A percentile compares a stretch with the other conserved stretches of the same genome.
These are phyloP conservation scores for Salix koriyanagi DNA, from an alignment of 345 rosid genomes.

Conservation along the genomic window DNA sequence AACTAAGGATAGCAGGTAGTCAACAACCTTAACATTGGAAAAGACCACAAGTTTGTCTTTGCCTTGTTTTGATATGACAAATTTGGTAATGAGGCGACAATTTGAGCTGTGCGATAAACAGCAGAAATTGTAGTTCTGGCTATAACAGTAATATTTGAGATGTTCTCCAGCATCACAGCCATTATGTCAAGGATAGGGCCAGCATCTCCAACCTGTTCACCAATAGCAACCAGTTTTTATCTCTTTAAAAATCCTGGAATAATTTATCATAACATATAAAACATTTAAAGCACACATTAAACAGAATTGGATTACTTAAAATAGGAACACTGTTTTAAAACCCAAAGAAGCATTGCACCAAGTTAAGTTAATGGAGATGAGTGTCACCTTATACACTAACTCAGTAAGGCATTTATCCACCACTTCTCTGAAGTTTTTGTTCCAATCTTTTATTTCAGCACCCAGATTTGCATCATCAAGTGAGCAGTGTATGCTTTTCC, in stretches of 20 bases:
- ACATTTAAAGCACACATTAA: neutral
- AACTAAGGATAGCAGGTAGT: slow-evolving; percentile 5
- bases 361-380: slow-evolving; percentile 8
- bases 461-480: slow-evolving; percentile 65
- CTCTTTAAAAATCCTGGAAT: slow-evolving; percentile 3
- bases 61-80: slow-evolving; percentile 79
- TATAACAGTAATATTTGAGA: slow-evolving; percentile 63
- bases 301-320: neutral
- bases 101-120: slow-evolving; percentile 92
- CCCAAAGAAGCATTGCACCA: slow-evolving; percentile 3
- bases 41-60: slow-evolving; percentile 9
- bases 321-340: slow-evolving; percentile 7
- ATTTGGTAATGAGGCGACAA: slow-evolving; percentile 82
- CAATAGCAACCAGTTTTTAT: slow-evolving; percentile 18
- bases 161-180: slow-evolving; percentile 90
- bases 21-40: slow-evolving; percentile 2
- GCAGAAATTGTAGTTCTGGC: slow-evolving; percentile 72
- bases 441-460: slow-evolving; percentile 53
- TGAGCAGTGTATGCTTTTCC: slow-evolving; percentile 80
- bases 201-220: slow-evolving; percentile 85
- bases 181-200: slow-evolving; percentile 83
- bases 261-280: neutral
- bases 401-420: slow-evolving; percentile 85
- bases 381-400: slow-evolving; percentile 56
- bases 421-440: slow-evolving; percentile 54